Conservation (phyloP, 768 basidiomycete genomes). For the Butyriboletus loyo region DNA sequence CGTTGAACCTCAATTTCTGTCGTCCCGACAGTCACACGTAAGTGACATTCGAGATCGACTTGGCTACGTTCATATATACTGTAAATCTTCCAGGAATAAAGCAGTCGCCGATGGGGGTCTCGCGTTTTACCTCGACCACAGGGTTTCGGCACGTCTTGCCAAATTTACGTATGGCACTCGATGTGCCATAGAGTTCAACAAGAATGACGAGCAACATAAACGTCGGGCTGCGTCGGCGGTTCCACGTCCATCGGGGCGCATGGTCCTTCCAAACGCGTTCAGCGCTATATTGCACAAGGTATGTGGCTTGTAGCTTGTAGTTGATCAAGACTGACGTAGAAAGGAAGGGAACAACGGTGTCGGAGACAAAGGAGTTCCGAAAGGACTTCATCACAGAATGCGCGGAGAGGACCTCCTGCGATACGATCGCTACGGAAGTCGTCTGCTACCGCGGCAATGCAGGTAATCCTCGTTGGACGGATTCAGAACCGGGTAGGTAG, state of each 20-base stretch:
- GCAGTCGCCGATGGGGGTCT: conserved; percentile 47
- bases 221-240: conserved; percentile 25
- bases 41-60: conserved; percentile 9
- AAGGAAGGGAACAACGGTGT: conserved; percentile 27
- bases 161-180: conserved; percentile 40
- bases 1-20: conserved; percentile 38
- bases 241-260: conserved; percentile 33
- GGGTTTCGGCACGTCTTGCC: conserved; percentile 37
- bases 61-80: not conserved
- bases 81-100: conserved; percentile 36
- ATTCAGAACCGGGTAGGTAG: conserved; percentile 27
- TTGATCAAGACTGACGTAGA: not conserved
- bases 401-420: conserved; percentile 26
- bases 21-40: conserved; percentile 54
- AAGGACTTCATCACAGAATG: conserved; percentile 33
- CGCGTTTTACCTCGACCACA: conserved; percentile 43
- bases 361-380: conserved; percentile 31
- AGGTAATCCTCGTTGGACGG: conserved; percentile 28
- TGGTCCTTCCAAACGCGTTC: conserved; percentile 32
- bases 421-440: conserved; percentile 29
- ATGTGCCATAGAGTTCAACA: conserved; percentile 30
- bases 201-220: conserved; percentile 28
- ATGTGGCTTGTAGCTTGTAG: not conserved
- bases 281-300: conserved; percentile 32
- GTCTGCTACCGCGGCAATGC: conserved; percentile 29